Evolutionary conservation across 1,284 basidiomycete genomes (phyloP), one percentile per base, ranked within the genome.

Genomic region (Irpex sp.): DNA sequence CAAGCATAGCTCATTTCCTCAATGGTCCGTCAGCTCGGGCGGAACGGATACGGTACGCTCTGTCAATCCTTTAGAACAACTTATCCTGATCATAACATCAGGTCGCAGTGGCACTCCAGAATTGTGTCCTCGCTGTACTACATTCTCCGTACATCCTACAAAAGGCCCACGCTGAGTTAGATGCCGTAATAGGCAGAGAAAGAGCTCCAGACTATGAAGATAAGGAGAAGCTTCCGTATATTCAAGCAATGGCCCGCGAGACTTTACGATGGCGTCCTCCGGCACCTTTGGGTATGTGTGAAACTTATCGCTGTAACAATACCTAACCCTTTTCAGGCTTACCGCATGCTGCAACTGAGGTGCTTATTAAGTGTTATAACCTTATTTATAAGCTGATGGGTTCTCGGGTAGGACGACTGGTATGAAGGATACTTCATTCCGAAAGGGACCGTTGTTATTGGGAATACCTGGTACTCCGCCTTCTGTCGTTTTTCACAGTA

Each of bases 111-210:
- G 17, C 49, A 9, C 49, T 51, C 9, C 13, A 19, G 17, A 51
- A 51, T 26, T 57, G 43, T 21, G n/a, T 61, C 54, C 37, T 57
- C 4, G 43, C 39, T n/a, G 57, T 61, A 54, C 37, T 43, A 33
- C 46, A 56, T 17, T 46, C 56, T 17, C 55, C 55, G 7, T 55
- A 57, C 13, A 31, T 51, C 8, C 39, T 50, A 19, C 35, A 11
- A 1, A 57, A 58, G 19, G 56, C 61, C 5, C 60, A 61, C 9
- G 61, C 56, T 9, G 61, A 57, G 47, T 5, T 57, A 15, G 46
- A 58, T 31, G 9, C 17, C 15, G 61, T 58, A 13, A 43, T 50
- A 9, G 61, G 61, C 1, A 11, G 39, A 8, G 61, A 58, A 21
- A 11, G 56, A 6, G 17, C 56, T 9, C 61, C 61, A 11, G 33